Conservation (phyloP, 768 basidiomycete species). For the Mycena capillaripes region DNA sequence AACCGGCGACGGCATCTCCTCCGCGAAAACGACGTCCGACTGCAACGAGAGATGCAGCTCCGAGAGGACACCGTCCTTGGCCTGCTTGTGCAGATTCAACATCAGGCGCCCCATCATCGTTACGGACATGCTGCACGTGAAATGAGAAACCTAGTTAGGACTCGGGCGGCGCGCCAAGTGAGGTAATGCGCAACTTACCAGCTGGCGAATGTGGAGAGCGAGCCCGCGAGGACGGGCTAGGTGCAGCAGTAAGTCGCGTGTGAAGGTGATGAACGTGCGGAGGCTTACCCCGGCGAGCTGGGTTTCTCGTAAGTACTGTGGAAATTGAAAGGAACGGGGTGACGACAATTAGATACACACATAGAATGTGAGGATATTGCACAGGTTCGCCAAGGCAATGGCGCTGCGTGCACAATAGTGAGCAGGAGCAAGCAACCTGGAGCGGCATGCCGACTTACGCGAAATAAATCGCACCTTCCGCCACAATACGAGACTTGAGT, state of each 20-base stretch:
- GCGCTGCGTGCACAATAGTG: background rate
- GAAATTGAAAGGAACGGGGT: too few species aligned
- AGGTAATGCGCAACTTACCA: conserved; percentile 2
- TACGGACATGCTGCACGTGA: conserved; percentile 19
- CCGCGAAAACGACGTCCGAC: background rate
- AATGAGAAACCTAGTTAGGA: too few species aligned
- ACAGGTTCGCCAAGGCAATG: conserved; percentile 8
- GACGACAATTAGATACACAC: too few species aligned
- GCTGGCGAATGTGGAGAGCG: conserved; percentile 21
- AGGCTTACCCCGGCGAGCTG: background rate
- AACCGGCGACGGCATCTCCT: too few species aligned
- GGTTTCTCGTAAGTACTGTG: too few species aligned
- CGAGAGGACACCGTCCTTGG: background rate
- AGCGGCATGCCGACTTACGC: too few species aligned
- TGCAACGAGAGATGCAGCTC: background rate
- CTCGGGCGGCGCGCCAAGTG: too few species aligned
- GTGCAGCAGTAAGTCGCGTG: too few species aligned
- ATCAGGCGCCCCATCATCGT: conserved; percentile 12
- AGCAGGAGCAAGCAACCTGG: background rate
- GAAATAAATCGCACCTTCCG: conserved; percentile 15
- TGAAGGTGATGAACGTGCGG: background rate
- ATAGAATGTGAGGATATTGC: conserved; percentile 12
- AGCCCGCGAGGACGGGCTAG: conserved; percentile 14
- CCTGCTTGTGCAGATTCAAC: conserved; percentile 11
- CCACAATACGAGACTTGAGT: too few species aligned